phyloP scores from a whole-genome alignment of 2,329 filamentous ascomycete species.

The Elsinoe batatas region DNA sequence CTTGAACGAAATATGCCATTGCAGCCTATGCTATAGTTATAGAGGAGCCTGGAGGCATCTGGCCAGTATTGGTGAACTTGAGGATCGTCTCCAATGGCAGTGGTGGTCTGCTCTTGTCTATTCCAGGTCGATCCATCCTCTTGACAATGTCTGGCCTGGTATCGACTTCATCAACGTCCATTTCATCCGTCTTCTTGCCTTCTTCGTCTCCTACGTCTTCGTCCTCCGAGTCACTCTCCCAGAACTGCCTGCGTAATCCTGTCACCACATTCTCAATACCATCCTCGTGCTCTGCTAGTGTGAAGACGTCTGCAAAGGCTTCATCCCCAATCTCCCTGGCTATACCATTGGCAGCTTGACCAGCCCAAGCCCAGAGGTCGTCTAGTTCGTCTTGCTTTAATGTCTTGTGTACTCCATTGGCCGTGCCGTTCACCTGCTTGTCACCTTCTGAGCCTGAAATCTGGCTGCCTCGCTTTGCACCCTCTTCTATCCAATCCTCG shows the following conservation, averaged over 20 bases:
- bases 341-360: conserved; percentile 38
- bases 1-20: not conserved
- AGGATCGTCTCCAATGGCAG: conserved; percentile 24
- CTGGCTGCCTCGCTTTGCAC: conserved; percentile 11
- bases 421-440: conserved; percentile 15
- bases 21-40: not conserved
- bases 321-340: conserved; percentile 30
- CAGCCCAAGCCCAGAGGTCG: conserved; percentile 51
- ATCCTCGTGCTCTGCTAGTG: conserved; percentile 55
- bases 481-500: conserved; percentile 58
- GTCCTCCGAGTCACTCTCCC: conserved; percentile 20
- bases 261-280: conserved; percentile 64
- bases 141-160: conserved; percentile 15
- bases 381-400: conserved; percentile 43
- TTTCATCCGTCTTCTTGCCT: conserved; percentile 38
- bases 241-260: conserved; percentile 49
- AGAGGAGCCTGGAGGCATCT: conserved; percentile 3
- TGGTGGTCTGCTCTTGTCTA: conserved; percentile 22
- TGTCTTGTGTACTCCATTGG: conserved; percentile 13
- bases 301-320: conserved; percentile 59
- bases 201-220: conserved; percentile 38
- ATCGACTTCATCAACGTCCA: conserved; percentile 40
- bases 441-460: conserved; percentile 15
- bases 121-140: conserved; percentile 17
- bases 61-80: conserved; percentile 17